Evolutionary conservation across 73 alveolate species (phyloP), one percentile per base, ranked within the genome.

Genomic region (Effrenium voratum): DNA sequence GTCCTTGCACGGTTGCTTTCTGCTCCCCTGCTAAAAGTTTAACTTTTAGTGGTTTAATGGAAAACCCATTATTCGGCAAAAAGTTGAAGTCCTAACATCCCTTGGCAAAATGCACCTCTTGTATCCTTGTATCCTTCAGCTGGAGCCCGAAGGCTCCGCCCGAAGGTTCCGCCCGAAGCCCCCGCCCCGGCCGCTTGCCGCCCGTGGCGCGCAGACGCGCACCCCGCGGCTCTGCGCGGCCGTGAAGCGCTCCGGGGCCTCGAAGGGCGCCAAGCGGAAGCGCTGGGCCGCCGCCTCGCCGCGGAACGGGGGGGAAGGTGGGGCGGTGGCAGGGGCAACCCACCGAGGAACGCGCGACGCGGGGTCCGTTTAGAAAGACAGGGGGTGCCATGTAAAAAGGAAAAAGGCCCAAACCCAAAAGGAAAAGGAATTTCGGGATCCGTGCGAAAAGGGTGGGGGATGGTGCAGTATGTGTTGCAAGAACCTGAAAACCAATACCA

Each of bases 211-310:
- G 45, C 91, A 80, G 47, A 82, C 92, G 73, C 92, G 75, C 72
- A 82, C 92, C 75, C 92, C 76, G 24, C 73, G 76, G 4, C 92
- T 73, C 52, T 49, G 75, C 28, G 52, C 92, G 40, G 2, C 13
- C 26, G 46, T 43, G 28, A 43, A 36, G 52, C 3, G 5, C 52
- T 82, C 92, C 46, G 92, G 92, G 36, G 92, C 92, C 34, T 59
- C 92, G 50, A 82, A 82, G 73, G 92, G 92, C 46, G 92, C 92
- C 40, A 50, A n/a, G 46, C 97, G 97, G 75, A 90, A 90, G 68
- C 97, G 97, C 55, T 90, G 87, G 44, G 97, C 97, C 5, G 97
- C 97, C 6, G 97, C 97, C 97, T 90, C 55, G 40, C 59, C 24
- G 80, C 10, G 79, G 15, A 40, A 40, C 30, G 79, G 40, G 43